Base-by-base conservation (phyloP, 805 yeast genomes). In the Hagleromyces aurorensis region DNA sequence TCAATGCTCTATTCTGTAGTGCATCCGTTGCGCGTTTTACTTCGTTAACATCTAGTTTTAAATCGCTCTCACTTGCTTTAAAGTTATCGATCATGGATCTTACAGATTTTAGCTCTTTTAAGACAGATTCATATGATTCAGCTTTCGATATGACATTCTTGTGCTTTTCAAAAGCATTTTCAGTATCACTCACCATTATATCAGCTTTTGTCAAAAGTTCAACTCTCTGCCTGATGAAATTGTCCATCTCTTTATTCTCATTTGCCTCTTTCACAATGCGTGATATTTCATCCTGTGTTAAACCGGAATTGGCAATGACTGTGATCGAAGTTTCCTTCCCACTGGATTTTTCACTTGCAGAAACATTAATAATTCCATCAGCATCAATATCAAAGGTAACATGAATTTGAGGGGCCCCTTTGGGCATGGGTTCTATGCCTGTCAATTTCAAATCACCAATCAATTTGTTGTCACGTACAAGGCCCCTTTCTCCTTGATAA, bases 361-460 rank as follows among this genome's bases (percentile, higher is more conserved):
- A 70, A 26, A 82, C 91, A 57, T 82, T 80, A 55, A 82, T 77
- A 29, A 73, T 73, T 40, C 93, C 91, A 56, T 81, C 86, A 4
- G 87, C 87, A 58, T 81, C 89, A 34, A 81, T 75, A 47, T 75
- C 84, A 49, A 81, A 81, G 1, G 80, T 70, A 6, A 81, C 91
- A 29, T 71, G 75, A 35, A 81, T 75, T 52, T 81, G 89, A 9
- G 91, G 87, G 21, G 71, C 72, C 33, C 93, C 91, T 53, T 83
- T 81, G 29, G 83, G 81, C 41, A 79, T 73, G 7, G 76, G 70
- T 21, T 87, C 86, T 22, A 82, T 80, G 27, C 81, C 80, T 12
- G 77, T 60, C 27, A 82, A 62, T 50, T 74, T 73, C 55, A 82
- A 78, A 46, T 78, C 73, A 20, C 91, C 91, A 44, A 82, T 77